Base-by-base conservation (phyloP, 176 grass and related monocot species). In the Eragrostis nindensis region DNA sequence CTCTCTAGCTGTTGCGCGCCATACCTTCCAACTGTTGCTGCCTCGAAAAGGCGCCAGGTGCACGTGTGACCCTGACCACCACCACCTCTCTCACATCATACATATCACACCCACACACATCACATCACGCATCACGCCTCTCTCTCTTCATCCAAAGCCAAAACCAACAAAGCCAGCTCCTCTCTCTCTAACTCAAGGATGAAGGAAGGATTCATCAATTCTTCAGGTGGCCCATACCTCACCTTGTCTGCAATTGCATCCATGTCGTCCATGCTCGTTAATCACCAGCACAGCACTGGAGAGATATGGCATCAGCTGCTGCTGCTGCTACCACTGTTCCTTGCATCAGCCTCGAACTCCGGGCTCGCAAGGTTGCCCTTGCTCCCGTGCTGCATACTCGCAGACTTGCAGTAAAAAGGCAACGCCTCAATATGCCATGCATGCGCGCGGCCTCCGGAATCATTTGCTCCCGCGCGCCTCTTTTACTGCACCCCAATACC, bases 1-100 rank as follows among this genome's bases (percentile, higher is more conserved):
- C 78, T 87, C 86, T 29, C 54, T 89, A 77, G 78, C 83, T 86
- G 78, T 82, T 78, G 83, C 67, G 78, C 73, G 83, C 88, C 88
- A 90, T 90, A 82, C 88, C 78, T 86, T 78, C 88, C 67, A 73
- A 82, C 83, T 90, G 88, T 90, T 86, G 78, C 88, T 82, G 78
- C 88, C 83, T 90, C 83, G 66, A 82, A 73, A 86, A 82, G 87
- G 78, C 73, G 42, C 83, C 87, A 86, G 66, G 19, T 86, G 88
- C 88, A 90, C 88, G 83, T 90, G 88, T 90, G 88, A 17, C 40
- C 64, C 66, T 61, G 82, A 66, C 66, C 72, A 74, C 75, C 70
- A 84, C 87, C 74, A 42, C 66, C 76, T 29, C 63, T 78, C 83
- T 71, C 81, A 45, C 82, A 76, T 81, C 87, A 78, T 73, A 67